A percentile compares a stretch with the other conserved stretches of the same genome.
phyloP scores from a whole-genome alignment of 306 rosid genomes.

The Pyrus bretschneideri region DNA sequence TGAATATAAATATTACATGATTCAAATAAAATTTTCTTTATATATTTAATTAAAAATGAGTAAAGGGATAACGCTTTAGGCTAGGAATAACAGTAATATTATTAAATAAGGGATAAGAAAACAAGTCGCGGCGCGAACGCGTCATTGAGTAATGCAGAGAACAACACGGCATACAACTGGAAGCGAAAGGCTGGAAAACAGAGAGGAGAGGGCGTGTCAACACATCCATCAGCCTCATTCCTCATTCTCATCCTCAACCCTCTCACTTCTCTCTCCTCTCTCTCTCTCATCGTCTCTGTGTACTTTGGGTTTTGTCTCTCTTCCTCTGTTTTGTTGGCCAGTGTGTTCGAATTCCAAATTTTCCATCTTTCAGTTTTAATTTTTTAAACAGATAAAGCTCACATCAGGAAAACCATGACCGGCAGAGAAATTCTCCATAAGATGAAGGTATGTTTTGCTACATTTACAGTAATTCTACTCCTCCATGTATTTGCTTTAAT shows the following conservation, averaged over 20 bases:
- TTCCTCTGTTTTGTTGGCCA: background rate
- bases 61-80: too few relatives aligned
- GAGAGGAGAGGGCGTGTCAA: conserved; percentile 35
- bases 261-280: conserved; percentile 17
- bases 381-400: conserved; percentile 2
- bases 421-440: conserved; percentile 68
- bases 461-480: background rate
- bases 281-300: background rate
- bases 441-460: conserved; percentile 58
- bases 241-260: conserved; percentile 28
- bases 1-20: too few relatives aligned
- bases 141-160: conserved; percentile 16
- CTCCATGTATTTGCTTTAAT: background rate
- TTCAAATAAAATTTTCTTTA: too few relatives aligned
- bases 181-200: background rate
- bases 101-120: background rate
- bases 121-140: conserved; percentile 20
- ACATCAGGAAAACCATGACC: conserved; percentile 28
- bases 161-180: conserved; percentile 30
- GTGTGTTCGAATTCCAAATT: background rate
- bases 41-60: too few relatives aligned
- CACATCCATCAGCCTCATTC: conserved; percentile 25
- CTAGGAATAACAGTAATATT: background rate
- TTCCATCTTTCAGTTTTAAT: background rate
- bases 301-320: background rate